Percentiles rank a stretch among this genome's conserved stretches.
phyloP scores from a whole-genome alignment of 306 rosid genomes.

The Begonia loranthoides region DNA sequence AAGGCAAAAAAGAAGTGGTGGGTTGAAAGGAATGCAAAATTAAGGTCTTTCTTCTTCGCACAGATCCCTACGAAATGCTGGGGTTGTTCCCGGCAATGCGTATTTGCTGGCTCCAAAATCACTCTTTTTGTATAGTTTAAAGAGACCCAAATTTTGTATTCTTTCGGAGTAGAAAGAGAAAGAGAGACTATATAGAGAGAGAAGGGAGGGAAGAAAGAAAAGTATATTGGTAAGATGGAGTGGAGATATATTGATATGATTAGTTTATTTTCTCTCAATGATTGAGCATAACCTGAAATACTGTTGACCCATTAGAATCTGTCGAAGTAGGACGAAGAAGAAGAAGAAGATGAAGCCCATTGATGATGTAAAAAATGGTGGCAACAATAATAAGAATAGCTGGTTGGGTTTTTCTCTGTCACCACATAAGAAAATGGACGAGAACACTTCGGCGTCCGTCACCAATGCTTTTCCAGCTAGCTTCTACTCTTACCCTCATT shows the following conservation, averaged over 20 bases:
- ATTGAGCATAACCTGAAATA: neutral
- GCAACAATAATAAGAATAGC: slow-evolving; percentile 21
- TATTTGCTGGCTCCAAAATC: neutral
- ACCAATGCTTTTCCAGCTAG: slow-evolving; percentile 26
- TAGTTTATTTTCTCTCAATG: slow-evolving; percentile 5
- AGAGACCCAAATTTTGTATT: neutral
- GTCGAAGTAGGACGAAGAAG: neutral
- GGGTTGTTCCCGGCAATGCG: no score
- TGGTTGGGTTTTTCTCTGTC: slow-evolving; percentile 85
- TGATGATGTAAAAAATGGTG: slow-evolving; percentile 28
- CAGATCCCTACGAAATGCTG: slow-evolving; percentile 4
- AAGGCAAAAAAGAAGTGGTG: no score
- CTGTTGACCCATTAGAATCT: neutral
- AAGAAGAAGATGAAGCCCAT: slow-evolving; percentile 41
- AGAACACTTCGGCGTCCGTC: slow-evolving; percentile 9
- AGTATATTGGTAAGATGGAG: neutral
- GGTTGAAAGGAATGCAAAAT: no score
- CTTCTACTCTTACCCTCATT: slow-evolving; percentile 31
- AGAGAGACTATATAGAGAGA: neutral
- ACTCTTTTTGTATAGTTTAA: slow-evolving; percentile 44
- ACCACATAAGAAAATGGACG: slow-evolving; percentile 84
- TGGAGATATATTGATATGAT: neutral
- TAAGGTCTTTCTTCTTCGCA: slow-evolving; percentile 3
- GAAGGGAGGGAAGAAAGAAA: neutral
- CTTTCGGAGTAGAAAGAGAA: neutral